These are phyloP conservation scores for Trichoderma oligosporum DNA, from an alignment of 2,329 filamentous ascomycete genomes.

Conservation along the genomic window DNA sequence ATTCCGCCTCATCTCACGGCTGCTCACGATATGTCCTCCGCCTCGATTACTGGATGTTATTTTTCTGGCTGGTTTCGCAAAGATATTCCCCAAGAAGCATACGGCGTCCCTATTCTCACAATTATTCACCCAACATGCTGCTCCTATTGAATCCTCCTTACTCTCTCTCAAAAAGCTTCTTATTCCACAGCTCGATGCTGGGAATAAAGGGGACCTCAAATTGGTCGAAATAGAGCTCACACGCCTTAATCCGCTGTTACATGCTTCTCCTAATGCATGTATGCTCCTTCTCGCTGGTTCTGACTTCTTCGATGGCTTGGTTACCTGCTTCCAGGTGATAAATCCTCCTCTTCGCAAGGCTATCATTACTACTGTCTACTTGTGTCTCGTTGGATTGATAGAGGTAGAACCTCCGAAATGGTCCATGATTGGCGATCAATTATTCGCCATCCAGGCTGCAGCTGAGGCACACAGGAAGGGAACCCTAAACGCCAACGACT, in stretches of 20 bases:
- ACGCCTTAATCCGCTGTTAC: conserved; percentile 60
- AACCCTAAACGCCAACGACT: conserved; percentile 57
- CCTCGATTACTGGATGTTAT: conserved; percentile 58
- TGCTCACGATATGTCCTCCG: conserved; percentile 43
- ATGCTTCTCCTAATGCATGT: conserved; percentile 54
- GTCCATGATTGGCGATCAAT: conserved; percentile 73
- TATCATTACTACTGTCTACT: conserved; percentile 69
- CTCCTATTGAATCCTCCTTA: conserved; percentile 51
- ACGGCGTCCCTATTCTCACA: conserved; percentile 47
- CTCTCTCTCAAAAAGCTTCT: conserved; percentile 59
- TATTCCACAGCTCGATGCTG: conserved; percentile 59
- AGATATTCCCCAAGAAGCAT: conserved; percentile 61
- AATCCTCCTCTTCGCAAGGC: conserved; percentile 61
- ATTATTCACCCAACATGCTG: conserved; percentile 51
- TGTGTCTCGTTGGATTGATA: conserved; percentile 68
- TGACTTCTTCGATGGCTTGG: conserved; percentile 78
- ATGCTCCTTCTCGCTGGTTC: conserved; percentile 74
- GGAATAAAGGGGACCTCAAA: conserved; percentile 52
- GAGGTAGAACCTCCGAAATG: conserved; percentile 64
- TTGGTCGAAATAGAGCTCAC: conserved; percentile 53
- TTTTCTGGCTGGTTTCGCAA: conserved; percentile 66
- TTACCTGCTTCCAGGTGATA: conserved; percentile 61
- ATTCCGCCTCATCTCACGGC: conserved; percentile 61
- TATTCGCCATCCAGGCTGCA: conserved; percentile 73
- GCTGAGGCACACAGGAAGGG: conserved; percentile 61